Percentiles rank a stretch among this genome's conserved stretches.
Evolutionary conservation across 495 filamentous ascomycete species (phyloP).

Genomic region (Lasiosphaeria ovina): DNA sequence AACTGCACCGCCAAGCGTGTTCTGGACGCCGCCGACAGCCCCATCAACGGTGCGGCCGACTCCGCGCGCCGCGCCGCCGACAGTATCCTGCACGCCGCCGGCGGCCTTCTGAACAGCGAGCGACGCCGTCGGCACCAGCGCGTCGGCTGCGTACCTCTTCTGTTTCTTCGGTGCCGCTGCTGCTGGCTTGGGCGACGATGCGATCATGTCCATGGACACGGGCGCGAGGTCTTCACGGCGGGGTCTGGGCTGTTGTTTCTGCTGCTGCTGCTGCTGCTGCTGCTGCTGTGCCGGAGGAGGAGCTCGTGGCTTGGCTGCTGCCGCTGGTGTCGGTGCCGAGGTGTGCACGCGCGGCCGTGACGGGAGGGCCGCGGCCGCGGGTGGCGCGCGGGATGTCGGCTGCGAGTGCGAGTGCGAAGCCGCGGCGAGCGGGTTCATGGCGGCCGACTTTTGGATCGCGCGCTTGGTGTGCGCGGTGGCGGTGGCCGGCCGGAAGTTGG

Average conservation of each 20-base stretch:
- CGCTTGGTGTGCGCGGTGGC: constrained; percentile 23
- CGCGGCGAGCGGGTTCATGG: not conserved
- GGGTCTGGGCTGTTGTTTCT: not conserved
- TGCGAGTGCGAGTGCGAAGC: no score
- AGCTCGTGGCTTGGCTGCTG: not conserved
- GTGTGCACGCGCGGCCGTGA: not conserved
- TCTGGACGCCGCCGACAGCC: constrained; percentile 14
- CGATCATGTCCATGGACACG: not conserved
- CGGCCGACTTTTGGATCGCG: constrained; percentile 22
- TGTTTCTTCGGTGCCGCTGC: constrained; percentile 12
- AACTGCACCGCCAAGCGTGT: constrained; percentile 13
- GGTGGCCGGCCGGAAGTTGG: constrained; percentile 20
- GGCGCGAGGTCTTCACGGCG: not conserved
- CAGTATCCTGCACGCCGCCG: not conserved
- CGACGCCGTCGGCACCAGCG: constrained; percentile 19
- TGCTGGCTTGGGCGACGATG: not conserved
- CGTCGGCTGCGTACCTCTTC: constrained; percentile 27
- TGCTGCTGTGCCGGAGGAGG: not conserved
- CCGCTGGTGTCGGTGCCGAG: not conserved
- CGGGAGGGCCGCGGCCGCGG: not conserved
- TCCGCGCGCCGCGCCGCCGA: not conserved
- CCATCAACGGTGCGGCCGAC: constrained; percentile 6
- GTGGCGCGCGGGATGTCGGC: not conserved
- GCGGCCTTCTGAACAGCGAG: constrained; percentile 7
- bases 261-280: not conserved